Conservation (phyloP, 139 green algal genomes). For the Zygnema circumcarinatum region DNA sequence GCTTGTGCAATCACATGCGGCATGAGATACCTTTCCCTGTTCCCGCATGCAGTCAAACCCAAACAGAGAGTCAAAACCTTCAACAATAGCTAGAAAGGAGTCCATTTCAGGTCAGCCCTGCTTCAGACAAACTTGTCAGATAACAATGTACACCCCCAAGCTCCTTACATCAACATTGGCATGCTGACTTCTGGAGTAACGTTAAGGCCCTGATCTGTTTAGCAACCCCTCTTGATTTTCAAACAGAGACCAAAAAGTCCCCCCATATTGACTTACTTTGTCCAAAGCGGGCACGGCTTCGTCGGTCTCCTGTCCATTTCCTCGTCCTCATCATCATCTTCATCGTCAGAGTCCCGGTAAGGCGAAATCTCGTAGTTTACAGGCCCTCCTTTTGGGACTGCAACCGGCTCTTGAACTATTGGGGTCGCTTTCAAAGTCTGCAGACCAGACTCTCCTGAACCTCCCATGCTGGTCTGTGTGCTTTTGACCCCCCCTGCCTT, state of each 20-base stretch:
- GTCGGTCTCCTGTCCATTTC: slow-evolving; percentile 10
- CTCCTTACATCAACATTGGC: too few species aligned
- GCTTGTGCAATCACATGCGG: slow-evolving; percentile 34
- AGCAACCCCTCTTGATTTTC: too few species aligned
- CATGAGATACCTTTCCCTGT: slow-evolving; percentile 34
- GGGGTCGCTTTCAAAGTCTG: background rate
- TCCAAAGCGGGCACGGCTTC: slow-evolving; percentile 56
- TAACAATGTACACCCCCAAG: too few species aligned
- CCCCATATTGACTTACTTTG: slow-evolving; percentile 52
- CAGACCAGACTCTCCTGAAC: background rate
- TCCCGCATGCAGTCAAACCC: background rate
- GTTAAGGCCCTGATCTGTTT: too few species aligned
- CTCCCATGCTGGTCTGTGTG: background rate
- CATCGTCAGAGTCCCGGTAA: slow-evolving; percentile 23
- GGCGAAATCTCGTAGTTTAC: slow-evolving; percentile 61
- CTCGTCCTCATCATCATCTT: slow-evolving; percentile 34
- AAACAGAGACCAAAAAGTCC: too few species aligned
- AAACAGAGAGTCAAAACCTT: slow-evolving; percentile 1
- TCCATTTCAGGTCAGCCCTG: too few species aligned
- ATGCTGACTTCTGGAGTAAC: too few species aligned
- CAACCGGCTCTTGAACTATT: background rate
- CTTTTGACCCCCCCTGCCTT: too few species aligned
- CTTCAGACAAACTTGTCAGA: too few species aligned
- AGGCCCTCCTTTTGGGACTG: background rate
- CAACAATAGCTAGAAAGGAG: background rate